A percentile compares a stretch with the other conserved stretches of the same genome.
phyloP scores from a whole-genome alignment of 2,329 filamentous ascomycete species.

The Didymella lethalis region DNA sequence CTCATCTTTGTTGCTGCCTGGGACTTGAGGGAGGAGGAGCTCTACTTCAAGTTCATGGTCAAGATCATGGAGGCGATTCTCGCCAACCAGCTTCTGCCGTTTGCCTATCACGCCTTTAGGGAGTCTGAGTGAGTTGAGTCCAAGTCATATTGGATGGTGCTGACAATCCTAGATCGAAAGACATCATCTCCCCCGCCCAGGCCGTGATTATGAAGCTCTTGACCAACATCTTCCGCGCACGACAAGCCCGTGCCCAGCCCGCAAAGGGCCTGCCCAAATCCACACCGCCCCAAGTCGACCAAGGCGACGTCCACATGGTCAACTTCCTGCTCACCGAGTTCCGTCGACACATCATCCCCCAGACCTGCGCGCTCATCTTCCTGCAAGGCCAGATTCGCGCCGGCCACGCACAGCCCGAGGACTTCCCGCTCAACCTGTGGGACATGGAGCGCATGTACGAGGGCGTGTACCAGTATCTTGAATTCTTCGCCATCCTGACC shows the following conservation, averaged over 20 bases:
- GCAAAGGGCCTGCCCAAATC: constrained; percentile 55
- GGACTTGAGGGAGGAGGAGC: constrained; percentile 91
- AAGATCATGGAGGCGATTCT: constrained; percentile 95
- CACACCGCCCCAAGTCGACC: constrained; percentile 59
- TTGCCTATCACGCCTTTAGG: constrained; percentile 88
- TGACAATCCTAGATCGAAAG: constrained; percentile 69
- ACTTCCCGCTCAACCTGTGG: constrained; percentile 95
- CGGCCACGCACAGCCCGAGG: constrained; percentile 76
- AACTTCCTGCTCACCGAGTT: constrained; percentile 95
- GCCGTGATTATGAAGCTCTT: constrained; percentile 90
- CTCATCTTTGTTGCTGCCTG: constrained; percentile 96
- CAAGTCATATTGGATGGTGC: background rate
- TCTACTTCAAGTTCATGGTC: constrained; percentile 95
- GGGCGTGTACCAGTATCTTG: constrained; percentile 90
- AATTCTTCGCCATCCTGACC: constrained; percentile 89
- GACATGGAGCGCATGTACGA: constrained; percentile 98
- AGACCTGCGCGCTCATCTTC: constrained; percentile 93
- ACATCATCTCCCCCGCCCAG: constrained; percentile 94
- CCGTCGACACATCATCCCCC: constrained; percentile 88
- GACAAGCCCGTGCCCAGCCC: constrained; percentile 52
- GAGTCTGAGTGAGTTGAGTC: constrained; percentile 60
- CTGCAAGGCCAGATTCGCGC: constrained; percentile 89
- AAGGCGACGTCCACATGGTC: constrained; percentile 70
- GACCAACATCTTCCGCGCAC: constrained; percentile 82
- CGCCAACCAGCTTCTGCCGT: constrained; percentile 86